These are phyloP conservation scores for Raddia guianensis DNA, from an alignment of 176 grass and related monocot species.

Conservation along the genomic window DNA sequence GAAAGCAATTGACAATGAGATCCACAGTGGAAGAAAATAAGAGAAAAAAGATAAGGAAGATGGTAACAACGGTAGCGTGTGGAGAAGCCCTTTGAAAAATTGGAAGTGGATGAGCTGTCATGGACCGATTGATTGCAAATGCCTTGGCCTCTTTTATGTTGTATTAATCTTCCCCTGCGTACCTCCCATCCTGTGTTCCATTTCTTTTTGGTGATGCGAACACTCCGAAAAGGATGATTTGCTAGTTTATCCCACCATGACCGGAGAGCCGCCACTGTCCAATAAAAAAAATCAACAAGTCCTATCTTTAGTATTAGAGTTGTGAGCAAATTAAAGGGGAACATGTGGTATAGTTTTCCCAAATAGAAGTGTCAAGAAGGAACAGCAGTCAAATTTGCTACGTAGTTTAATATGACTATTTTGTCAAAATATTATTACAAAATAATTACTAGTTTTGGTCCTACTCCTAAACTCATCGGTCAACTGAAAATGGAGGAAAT, in stretches of 20 bases:
- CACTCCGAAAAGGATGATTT: slow-evolving; percentile 10
- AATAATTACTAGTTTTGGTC: neutral
- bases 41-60: neutral
- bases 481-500: too few relatives aligned
- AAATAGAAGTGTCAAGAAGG: neutral
- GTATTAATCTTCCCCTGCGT: neutral
- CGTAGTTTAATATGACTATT: neutral
- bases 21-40: neutral
- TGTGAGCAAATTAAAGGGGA: neutral
- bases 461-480: too few relatives aligned
- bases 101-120: slow-evolving; percentile 40
- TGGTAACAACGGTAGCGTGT: neutral
- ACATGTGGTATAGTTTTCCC: neutral
- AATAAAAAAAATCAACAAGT: neutral
- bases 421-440: neutral
- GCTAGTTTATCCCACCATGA: slow-evolving; percentile 20
- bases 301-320: neutral
- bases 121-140: slow-evolving; percentile 10
- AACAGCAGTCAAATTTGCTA: neutral
- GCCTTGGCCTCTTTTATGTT: neutral
- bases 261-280: neutral
- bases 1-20: neutral
- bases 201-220: slow-evolving; percentile 30
- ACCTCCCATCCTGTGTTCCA: neutral
- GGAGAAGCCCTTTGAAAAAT: neutral